Conservation (phyloP, 441 rosid genomes). For the Adansonia madagascariensis region DNA sequence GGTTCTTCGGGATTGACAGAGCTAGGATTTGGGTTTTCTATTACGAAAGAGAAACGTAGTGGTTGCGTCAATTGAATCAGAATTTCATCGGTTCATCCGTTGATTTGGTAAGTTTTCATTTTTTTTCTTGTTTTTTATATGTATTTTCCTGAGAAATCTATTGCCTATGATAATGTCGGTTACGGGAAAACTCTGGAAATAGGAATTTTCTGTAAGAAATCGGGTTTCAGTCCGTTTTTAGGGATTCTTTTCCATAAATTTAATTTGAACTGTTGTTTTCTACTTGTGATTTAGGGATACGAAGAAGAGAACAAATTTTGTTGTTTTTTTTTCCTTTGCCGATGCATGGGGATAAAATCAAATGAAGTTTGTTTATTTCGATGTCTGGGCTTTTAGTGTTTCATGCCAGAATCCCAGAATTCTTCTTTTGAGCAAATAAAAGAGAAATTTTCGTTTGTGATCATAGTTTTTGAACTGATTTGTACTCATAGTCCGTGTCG, state of each 20-base stretch:
- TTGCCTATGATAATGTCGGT: not conserved
- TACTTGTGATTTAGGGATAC: not conserved
- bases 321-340: not conserved
- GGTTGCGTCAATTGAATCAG: not conserved
- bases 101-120: not conserved
- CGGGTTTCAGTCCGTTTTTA: not conserved
- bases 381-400: not conserved
- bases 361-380: not conserved
- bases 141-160: not conserved
- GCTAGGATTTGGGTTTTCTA: constrained; percentile 18
- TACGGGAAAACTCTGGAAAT: not conserved
- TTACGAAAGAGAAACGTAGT: not conserved
- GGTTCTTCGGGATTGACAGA: not conserved
- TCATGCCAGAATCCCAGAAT: not conserved
- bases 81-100: not conserved
- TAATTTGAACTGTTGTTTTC: not conserved
- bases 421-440: constrained; percentile 14
- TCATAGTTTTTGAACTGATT: not conserved
- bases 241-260: not conserved
- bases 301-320: not conserved
- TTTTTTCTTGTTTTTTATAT: not conserved
- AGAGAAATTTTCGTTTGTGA: not conserved
- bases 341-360: not conserved
- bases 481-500: not conserved
- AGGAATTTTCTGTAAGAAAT: not conserved